Evolutionary conservation across 139 green algal genomes (phyloP), one percentile per base, ranked within the genome.

Genomic region (Haematococcus lacustris): DNA sequence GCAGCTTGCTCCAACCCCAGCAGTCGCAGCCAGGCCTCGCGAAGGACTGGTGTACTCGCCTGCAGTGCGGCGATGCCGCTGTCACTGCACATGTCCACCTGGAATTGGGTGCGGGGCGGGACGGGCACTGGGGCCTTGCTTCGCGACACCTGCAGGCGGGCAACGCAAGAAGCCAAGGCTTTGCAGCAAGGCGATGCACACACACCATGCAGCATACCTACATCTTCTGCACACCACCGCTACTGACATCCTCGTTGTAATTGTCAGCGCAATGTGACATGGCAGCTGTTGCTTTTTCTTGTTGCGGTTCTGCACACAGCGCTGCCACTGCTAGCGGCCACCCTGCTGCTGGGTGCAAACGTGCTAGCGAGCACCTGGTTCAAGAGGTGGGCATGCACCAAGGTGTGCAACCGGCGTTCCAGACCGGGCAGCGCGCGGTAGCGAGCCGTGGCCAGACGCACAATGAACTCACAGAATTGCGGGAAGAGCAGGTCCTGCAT

Each of bases 391-490:
- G 61, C 59, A 1, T 79, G 77, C 37, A 91, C 74, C n/a, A 85
- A 30, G 30, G 78, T 72, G 43, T 88, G 80, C 60, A 91, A 23
- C 32, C 85, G 78, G 38, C 73, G 73, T 62, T 88, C 83, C 47
- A 88, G 65, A 21, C 38, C 70, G 2, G 79, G 77, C 62, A 89
- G 62, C 37, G 78, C 71, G 21, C 65, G 71, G 71, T 81, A 85
- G 9, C 82, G 77, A 35, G 72, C 25, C 2, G 82, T 68, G 17
- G 83, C 77, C 23, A 85, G n/a, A 2, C 86, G 77, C 61, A 88
- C 83, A 23, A 88, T 51, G 0, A 74, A 43, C 76, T 91, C 83
- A 51, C 75, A 83, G n/a, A 91, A 88, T 34, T 83, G 60, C 0
- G 68, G 75, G 77, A 86, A 88, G 39, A 83, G 76, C 34, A 90